A percentile compares a stretch with the other conserved stretches of the same genome.
These are phyloP conservation scores for Stephanodiscus triporus DNA, from an alignment of 108 stramenopile species.

Conservation along the genomic window DNA sequence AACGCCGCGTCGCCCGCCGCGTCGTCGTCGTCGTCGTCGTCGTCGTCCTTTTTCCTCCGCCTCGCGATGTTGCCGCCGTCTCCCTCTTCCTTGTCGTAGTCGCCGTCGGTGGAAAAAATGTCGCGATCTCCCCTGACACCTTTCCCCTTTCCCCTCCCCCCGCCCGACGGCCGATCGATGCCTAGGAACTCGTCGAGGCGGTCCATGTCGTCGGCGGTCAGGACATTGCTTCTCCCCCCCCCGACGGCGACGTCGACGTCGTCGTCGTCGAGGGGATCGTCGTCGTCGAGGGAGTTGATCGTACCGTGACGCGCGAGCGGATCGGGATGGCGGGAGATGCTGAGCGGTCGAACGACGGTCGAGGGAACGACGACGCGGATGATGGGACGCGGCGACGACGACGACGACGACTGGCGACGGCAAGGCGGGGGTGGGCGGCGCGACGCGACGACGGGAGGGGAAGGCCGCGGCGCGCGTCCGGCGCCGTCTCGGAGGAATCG, in stretches of 20 bases:
- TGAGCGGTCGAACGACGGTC: constrained; percentile 5
- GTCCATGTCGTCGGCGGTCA: constrained; percentile 32
- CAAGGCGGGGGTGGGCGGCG: background rate
- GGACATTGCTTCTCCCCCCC: background rate
- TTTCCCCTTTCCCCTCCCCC: background rate
- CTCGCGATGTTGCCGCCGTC: constrained; percentile 11
- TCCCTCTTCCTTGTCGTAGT: constrained; percentile 19
- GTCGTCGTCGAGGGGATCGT: constrained; percentile 12
- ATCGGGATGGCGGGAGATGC: constrained; percentile 39
- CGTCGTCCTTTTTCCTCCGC: constrained; percentile 21
- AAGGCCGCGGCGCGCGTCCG: background rate
- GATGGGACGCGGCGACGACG: background rate
- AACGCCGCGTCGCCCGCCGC: background rate
- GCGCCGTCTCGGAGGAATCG: background rate
- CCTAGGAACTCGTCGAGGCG: constrained; percentile 9
- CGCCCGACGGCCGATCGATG: background rate
- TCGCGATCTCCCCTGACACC: background rate
- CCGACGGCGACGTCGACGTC: background rate
- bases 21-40: too few species aligned
- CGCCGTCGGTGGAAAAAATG: constrained; percentile 1
- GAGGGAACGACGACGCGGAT: too few species aligned
- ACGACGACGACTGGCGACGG: background rate
- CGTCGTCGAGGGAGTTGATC: constrained; percentile 20
- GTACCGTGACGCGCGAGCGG: constrained; percentile 15
- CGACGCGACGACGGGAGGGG: background rate